Evolutionary conservation across 2,329 filamentous ascomycete genomes (phyloP), one percentile per base, ranked within the genome.

Genomic region (Chaetomiaceae sp.): DNA sequence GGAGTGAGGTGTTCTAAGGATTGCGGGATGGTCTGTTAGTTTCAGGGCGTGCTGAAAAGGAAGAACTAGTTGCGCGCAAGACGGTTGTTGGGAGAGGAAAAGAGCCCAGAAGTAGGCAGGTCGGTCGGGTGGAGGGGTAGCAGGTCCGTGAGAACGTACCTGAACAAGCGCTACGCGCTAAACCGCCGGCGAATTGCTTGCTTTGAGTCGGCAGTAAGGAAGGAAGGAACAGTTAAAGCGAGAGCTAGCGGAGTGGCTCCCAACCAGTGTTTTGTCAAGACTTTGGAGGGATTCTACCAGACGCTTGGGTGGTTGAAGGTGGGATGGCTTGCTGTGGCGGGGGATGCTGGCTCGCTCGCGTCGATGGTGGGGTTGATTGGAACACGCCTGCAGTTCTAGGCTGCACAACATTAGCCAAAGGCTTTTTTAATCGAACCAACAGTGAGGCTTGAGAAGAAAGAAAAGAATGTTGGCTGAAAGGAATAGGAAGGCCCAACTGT

Each of bases 321-420:
- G 48, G 30, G 44, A 37, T 47, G 50, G 42, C 40, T 33, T 30
- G 33, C 13, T 11, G 48, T 43, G 44, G 50, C 44, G 37, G 43
- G 48, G 50, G 11, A 29, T 18, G 36, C 30, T 16, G 29, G 43
- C 21, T 25, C n/a, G 16, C 37, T n/a, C 2, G n/a, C 13, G 16
- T n/a, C n/a, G n/a, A n/a, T 48, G 44, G 50, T 53, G 50, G 50
- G 50, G 50, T 48, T 43, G 16, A 5, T 27, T 27, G 25, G 9
- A 49, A 41, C 42, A 44, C n/a, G n/a, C n/a, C n/a, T n/a, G n/a
- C 36, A 34, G 32, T 46, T 25, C 32, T 16, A 23, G 43, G 32
- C 30, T 21, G 29, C 42, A 33, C 5, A 29, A 33, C 25, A 5
- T 27, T 6, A 4, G 16, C 29, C 18, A 30, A 45, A 21, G 5